Percentiles rank a stretch among this genome's conserved stretches.
Conservation (phyloP, 139 green algal species). For the Eudorina sp. region DNA sequence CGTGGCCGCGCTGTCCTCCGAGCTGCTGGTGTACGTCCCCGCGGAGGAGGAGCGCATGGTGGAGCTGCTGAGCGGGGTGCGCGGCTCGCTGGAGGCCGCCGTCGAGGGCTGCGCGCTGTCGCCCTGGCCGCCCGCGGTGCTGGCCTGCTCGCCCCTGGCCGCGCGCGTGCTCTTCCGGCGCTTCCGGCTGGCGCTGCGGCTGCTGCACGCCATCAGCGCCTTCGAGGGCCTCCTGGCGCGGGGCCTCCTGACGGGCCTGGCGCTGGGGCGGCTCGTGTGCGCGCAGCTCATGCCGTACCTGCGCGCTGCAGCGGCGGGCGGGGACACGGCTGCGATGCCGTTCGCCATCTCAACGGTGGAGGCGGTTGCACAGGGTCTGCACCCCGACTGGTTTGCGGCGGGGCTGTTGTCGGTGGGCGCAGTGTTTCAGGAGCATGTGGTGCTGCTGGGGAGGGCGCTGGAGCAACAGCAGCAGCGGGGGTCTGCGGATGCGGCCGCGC, state of each 20-base stretch:
- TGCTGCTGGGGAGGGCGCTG: slow-evolving; percentile 14
- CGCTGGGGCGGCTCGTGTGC: slow-evolving; percentile 62
- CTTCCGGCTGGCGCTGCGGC: slow-evolving; percentile 70
- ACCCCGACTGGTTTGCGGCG: slow-evolving; percentile 60
- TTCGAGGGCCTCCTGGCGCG: slow-evolving; percentile 75
- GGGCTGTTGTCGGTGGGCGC: not conserved
- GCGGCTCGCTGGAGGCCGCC: slow-evolving; percentile 57
- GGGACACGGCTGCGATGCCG: slow-evolving; percentile 7
- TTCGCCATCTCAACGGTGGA: slow-evolving; percentile 65
- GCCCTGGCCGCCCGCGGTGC: slow-evolving; percentile 72
- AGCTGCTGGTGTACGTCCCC: slow-evolving; percentile 84
- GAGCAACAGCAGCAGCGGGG: not conserved
- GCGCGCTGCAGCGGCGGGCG: slow-evolving; percentile 44
- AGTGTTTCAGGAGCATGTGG: slow-evolving; percentile 26
- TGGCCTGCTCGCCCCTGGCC: slow-evolving; percentile 56
- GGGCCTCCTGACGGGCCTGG: slow-evolving; percentile 60
- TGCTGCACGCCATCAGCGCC: slow-evolving; percentile 64
- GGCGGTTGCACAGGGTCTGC: slow-evolving; percentile 59
- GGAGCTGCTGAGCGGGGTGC: slow-evolving; percentile 57
- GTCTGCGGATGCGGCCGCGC: not conserved
- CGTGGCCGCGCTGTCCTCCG: slow-evolving; percentile 67
- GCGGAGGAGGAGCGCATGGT: slow-evolving; percentile 67
- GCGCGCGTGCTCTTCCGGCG: slow-evolving; percentile 64
- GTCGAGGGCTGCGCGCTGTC: slow-evolving; percentile 58
- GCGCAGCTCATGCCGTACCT: slow-evolving; percentile 71